These are phyloP conservation scores for Trichoderma hamatum DNA, from an alignment of 2,329 filamentous ascomycete species.

Conservation along the genomic window DNA sequence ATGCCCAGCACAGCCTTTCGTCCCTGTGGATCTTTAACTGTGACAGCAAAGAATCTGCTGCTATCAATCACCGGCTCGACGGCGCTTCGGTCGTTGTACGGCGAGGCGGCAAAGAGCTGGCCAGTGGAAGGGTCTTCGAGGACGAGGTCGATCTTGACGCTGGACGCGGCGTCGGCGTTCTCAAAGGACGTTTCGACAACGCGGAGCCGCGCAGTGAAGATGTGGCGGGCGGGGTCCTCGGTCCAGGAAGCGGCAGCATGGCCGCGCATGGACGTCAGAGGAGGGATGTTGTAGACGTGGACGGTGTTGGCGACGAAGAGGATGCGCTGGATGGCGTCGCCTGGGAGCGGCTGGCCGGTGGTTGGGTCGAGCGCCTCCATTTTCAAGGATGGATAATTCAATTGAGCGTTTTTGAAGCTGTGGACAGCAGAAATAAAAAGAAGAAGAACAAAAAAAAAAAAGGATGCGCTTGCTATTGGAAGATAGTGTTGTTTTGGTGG, in stretches of 20 bases:
- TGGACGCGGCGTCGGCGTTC: slow-evolving; percentile 42
- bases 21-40: slow-evolving; percentile 74
- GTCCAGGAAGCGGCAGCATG: slow-evolving; percentile 81
- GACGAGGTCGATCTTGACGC: slow-evolving; percentile 72
- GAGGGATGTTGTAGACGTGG: slow-evolving; percentile 87
- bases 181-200: slow-evolving; percentile 73
- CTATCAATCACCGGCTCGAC: slow-evolving; percentile 81
- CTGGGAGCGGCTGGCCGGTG: slow-evolving; percentile 67
- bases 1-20: slow-evolving; percentile 80
- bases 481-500: not conserved
- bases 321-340: slow-evolving; percentile 81
- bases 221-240: slow-evolving; percentile 67
- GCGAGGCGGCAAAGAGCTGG: slow-evolving; percentile 80
- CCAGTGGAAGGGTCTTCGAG: slow-evolving; percentile 75
- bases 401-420: not conserved
- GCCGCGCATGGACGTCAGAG: slow-evolving; percentile 75
- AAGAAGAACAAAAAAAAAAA: not conserved
- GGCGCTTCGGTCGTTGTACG: slow-evolving; percentile 66
- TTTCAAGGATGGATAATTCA: not conserved
- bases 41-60: slow-evolving; percentile 80
- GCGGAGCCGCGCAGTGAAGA: slow-evolving; percentile 83
- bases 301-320: slow-evolving; percentile 75
- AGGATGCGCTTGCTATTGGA: not conserved
- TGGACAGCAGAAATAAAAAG: not conserved
- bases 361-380: slow-evolving; percentile 72